Evolutionary conservation across 768 basidiomycete genomes (phyloP), one percentile per base, ranked within the genome.

Genomic region (Boletus reticulatus): DNA sequence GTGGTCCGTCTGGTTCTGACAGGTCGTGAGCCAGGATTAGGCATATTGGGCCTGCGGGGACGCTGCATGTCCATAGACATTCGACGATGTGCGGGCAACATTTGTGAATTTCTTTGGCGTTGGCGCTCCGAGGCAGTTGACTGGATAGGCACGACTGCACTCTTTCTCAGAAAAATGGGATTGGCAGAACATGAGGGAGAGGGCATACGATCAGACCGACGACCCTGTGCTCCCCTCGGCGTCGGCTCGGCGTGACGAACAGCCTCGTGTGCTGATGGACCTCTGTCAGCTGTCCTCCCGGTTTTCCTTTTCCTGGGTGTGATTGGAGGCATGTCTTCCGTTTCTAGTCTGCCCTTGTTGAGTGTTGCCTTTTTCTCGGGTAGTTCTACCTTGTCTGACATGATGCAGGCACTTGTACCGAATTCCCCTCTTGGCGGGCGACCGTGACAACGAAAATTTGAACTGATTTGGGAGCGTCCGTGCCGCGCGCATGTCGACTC

Each of bases 291-390:
- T 37, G 52, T 48, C 42, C 47, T 58, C 39, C 66, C 48, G 29
- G 65, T 45, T 56, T 69, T 71, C 58, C 69, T 69, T 59, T 71
- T 71, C 59, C 56, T 72, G 31, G 59, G 45, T 10, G 59, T 48
- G 48, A 46, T 48, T 47, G 57, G 43, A 31, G 58, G 51, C 39
- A 39, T 48, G 52, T 60, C 63, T 54, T 59, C 55, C 43, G 49
- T 56, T 42, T 66, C 66, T 57, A 49, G 50, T 53, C 29, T 57
- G 41, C 57, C 27, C 9, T 38, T 17, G 50, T 55, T 61, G 50
- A 51, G 45, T 43, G 57, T 45, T 51, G 61, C 52, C 49, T 61
- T 72, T 66, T 64, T 64, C 59, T 62, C 60, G 57, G 56, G 52
- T 50, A 39, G 47, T 31, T 60, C 58, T 53, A 20, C 57, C 56